phyloP scores from a whole-genome alignment of 208 protist genomes.

The Crithidia thermophila region DNA sequence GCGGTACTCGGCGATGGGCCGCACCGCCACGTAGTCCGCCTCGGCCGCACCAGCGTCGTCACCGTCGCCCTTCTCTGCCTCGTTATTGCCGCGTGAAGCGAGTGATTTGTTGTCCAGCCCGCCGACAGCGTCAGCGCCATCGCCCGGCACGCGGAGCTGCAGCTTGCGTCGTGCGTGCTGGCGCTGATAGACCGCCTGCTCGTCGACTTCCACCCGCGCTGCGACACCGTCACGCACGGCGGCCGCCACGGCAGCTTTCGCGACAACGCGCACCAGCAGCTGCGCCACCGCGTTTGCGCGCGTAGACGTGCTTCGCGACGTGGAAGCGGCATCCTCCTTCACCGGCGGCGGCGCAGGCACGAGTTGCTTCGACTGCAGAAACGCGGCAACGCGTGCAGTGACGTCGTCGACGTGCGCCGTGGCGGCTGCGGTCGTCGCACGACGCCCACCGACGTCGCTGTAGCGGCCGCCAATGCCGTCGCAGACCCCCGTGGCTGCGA shows the following conservation, averaged over 20 bases:
- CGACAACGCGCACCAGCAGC: constrained; percentile 27
- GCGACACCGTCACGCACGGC: constrained; percentile 45
- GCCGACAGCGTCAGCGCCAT: too few relatives aligned
- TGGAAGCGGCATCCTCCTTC: background rate
- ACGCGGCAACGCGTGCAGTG: constrained; percentile 13
- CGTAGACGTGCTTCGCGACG: background rate
- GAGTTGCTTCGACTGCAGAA: constrained; percentile 6
- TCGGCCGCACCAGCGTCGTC: background rate
- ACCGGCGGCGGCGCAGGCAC: too few relatives aligned
- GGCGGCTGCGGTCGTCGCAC: constrained; percentile 1
- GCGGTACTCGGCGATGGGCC: constrained; percentile 20
- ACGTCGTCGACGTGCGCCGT: constrained; percentile 14
- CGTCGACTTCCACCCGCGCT: constrained; percentile 29
- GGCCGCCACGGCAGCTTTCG: constrained; percentile 56
- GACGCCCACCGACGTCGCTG: constrained; percentile 7
- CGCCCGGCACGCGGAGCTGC: constrained; percentile 4
- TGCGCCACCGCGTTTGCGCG: constrained; percentile 6
- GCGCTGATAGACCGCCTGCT: constrained; percentile 23
- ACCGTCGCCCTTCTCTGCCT: background rate
- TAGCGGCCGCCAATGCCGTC: constrained; percentile 21
- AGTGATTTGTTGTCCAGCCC: background rate
- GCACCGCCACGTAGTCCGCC: constrained; percentile 13
- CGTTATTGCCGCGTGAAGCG: background rate
- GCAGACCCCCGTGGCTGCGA: background rate
- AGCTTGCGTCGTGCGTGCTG: constrained; percentile 11